phyloP scores from a whole-genome alignment of 768 basidiomycete genomes.

The Daedaleopsis nitida region DNA sequence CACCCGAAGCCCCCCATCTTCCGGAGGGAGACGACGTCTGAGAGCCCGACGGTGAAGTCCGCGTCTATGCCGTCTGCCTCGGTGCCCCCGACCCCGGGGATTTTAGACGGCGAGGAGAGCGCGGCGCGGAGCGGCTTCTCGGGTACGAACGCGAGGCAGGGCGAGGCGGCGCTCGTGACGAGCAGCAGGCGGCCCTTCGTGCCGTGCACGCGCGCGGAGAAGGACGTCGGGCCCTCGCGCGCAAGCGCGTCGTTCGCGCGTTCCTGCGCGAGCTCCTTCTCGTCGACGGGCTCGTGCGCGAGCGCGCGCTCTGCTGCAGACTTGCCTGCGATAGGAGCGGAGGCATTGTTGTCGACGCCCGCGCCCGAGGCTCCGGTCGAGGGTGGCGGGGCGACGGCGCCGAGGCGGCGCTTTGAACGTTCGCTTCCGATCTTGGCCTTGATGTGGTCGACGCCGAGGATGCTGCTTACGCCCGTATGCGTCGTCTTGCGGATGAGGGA shows the following conservation, averaged over 20 bases:
- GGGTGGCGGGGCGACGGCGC: conserved; percentile 27
- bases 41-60: conserved; percentile 33
- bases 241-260: conserved; percentile 10
- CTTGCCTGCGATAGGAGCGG: background rate
- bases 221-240: conserved; percentile 34
- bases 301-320: background rate
- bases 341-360: too few species aligned
- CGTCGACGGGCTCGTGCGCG: background rate
- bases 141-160: conserved; percentile 31
- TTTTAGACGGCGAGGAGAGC: conserved; percentile 12
- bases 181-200: conserved; percentile 34
- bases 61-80: conserved; percentile 20
- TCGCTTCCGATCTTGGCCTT: conserved; percentile 35
- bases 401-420: conserved; percentile 32
- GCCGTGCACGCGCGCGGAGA: conserved; percentile 32
- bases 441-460: conserved; percentile 34
- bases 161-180: conserved; percentile 33
- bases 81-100: conserved; percentile 12
- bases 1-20: conserved; percentile 42
- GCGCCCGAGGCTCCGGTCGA: background rate
- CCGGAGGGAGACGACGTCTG: conserved; percentile 31
- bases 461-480: conserved; percentile 30
- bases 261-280: background rate
- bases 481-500: conserved; percentile 32
- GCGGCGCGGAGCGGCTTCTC: conserved; percentile 20